Evolutionary conservation across 1,284 basidiomycete genomes (phyloP).

Genomic region (Trametes polyzona): DNA sequence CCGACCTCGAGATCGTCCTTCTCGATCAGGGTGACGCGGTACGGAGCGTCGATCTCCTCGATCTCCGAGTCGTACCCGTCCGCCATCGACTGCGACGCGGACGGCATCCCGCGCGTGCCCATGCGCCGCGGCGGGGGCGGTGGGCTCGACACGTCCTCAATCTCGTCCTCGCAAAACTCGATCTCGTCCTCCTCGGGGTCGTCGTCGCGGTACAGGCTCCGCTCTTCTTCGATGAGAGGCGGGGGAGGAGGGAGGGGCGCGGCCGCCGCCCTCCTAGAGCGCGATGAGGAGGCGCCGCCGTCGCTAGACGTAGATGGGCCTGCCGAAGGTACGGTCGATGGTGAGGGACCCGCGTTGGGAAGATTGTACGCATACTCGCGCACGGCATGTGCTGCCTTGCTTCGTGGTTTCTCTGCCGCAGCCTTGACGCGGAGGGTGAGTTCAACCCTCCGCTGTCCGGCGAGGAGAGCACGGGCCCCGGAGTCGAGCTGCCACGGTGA

Average conservation of each 20-base stretch:
- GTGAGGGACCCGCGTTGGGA: conserved; percentile 12
- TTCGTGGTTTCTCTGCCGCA: conserved; percentile 1
- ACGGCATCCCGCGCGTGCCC: conserved; percentile 13
- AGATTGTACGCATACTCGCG: not conserved
- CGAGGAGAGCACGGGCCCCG: not conserved
- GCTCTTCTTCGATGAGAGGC: conserved; percentile 1
- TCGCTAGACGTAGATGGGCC: not conserved
- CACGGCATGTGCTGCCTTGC: not conserved
- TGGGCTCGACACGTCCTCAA: conserved; percentile 22
- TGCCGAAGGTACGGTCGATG: not conserved
- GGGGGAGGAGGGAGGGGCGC: not conserved
- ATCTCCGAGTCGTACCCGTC: conserved; percentile 16
- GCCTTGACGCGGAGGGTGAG: conserved; percentile 14
- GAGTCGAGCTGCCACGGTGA: not conserved
- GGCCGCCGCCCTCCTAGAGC: not conserved
- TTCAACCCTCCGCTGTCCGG: conserved; percentile 6
- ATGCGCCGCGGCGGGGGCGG: conserved; percentile 11
- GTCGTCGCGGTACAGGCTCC: conserved; percentile 17
- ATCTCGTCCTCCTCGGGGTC: conserved; percentile 17
- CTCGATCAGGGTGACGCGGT: conserved; percentile 15
- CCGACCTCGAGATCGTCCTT: conserved; percentile 7
- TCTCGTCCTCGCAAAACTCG: conserved; percentile 16
- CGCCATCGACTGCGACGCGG: conserved; percentile 11
- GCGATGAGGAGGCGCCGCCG: not conserved
- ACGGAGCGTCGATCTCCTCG: conserved; percentile 17